phyloP scores from a whole-genome alignment of 768 basidiomycete genomes.

The Lactarius trivialis region DNA sequence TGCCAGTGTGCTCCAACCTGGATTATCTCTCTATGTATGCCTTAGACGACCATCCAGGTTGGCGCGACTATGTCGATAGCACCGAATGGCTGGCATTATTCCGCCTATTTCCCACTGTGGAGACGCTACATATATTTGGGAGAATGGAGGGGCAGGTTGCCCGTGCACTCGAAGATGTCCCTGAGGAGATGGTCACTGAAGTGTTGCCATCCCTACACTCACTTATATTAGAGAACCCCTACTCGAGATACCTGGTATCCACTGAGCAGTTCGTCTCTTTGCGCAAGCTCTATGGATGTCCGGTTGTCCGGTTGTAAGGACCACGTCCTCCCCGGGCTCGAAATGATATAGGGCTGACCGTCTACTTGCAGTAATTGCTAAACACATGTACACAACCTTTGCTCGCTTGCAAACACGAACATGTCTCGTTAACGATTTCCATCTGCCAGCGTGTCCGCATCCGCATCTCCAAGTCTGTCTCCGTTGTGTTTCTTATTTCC shows the following conservation, averaged over 20 bases:
- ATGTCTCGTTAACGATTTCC: too few relatives aligned
- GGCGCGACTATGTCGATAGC: neutral
- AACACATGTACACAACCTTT: too few relatives aligned
- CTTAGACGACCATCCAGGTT: neutral
- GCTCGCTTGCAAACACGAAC: too few relatives aligned
- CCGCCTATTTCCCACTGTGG: neutral
- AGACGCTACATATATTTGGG: too few relatives aligned
- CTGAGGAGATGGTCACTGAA: neutral
- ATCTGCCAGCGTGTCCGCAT: too few relatives aligned
- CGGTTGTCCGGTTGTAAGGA: too few relatives aligned
- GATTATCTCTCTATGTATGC: neutral
- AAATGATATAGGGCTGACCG: too few relatives aligned
- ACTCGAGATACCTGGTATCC: neutral
- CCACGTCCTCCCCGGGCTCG: neutral
- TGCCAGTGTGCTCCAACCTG: neutral
- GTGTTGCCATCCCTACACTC: neutral
- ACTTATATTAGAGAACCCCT: neutral
- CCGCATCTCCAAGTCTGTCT: too few relatives aligned
- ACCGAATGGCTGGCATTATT: neutral
- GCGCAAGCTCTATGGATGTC: neutral
- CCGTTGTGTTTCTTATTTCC: too few relatives aligned
- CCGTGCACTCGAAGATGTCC: neutral
- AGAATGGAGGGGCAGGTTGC: neutral
- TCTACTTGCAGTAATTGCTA: too few relatives aligned
- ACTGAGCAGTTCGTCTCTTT: neutral